Evolutionary conservation across 164 flowering plant genomes (phyloP).

Genomic region (Nymphaea colorata): DNA sequence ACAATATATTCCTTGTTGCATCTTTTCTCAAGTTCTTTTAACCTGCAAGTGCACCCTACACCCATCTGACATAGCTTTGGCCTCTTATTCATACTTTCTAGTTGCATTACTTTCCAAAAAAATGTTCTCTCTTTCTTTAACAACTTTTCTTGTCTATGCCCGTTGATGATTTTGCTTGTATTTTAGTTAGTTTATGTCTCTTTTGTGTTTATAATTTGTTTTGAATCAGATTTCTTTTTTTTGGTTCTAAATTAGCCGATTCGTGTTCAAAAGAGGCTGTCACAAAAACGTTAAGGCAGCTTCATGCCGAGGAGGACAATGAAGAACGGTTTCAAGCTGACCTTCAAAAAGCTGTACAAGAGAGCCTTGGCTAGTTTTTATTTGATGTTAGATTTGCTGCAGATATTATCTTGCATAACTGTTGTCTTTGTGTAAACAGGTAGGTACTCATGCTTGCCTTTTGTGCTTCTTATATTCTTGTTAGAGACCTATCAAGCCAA

Average conservation of each 20-base stretch:
- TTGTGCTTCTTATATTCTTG: not conserved
- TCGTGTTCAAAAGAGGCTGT: conserved; percentile 26
- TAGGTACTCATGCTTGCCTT: not conserved
- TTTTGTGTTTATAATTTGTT: not conserved
- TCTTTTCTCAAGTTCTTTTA: too few species aligned
- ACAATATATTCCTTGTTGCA: too few species aligned
- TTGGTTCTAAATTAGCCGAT: too few species aligned
- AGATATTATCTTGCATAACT: not conserved
- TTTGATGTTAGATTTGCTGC: not conserved
- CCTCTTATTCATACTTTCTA: too few species aligned
- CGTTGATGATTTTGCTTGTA: not conserved
- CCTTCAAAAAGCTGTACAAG: conserved; percentile 71
- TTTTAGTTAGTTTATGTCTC: not conserved
- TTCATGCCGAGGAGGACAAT: conserved; percentile 68
- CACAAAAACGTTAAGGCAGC: conserved; percentile 42
- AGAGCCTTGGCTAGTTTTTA: conserved; percentile 66
- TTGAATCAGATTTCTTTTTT: too few species aligned
- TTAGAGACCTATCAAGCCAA: conserved; percentile 51
- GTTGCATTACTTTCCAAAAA: too few species aligned
- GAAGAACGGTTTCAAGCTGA: conserved; percentile 97
- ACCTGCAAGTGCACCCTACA: too few species aligned
- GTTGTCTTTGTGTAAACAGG: not conserved
- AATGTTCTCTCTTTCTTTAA: not conserved
- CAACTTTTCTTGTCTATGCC: not conserved
- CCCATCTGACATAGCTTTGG: too few species aligned